Evolutionary conservation across 2,329 filamentous ascomycete genomes (phyloP), one percentile per base, ranked within the genome.

Genomic region (Neonectria sp.): DNA sequence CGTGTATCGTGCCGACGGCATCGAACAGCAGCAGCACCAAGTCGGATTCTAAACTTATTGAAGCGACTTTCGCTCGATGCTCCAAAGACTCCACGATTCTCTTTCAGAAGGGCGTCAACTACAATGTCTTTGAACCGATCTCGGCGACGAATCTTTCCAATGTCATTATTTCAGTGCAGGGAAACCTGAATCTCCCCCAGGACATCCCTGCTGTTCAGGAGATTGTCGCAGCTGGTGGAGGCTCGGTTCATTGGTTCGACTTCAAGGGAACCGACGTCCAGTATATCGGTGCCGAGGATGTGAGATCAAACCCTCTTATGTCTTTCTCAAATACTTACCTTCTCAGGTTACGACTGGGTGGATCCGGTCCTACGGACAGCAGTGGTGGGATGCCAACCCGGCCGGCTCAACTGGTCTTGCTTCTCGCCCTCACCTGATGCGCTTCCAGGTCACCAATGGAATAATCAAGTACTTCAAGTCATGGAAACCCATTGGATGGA

Each of bases 381-480:
- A 65, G 43, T 65, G 63, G 63, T 65, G 57, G 63, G 63, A 65
- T 52, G 57, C 63, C 52, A 65, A 65, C 45, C 63, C 63, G 13
- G 57, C 63, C 21, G 63, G 63, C 3, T 49, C 58, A 21, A 65
- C 63, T 8, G 63, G 63, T 2, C 63, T 65, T 43, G 57, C 56
- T 12, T 60, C 56, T 21, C 63, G 63, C 11, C 63, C 63, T 40
- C 63, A 60, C 15, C 17, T 65, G 55, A 65, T 65, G 45, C 57
- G 63, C 27, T 65, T 65, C 52, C 63, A 65, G 57, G 63, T 57
- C 13, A 60, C 63, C 33, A 65, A 65, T 15, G 63, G 63, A n/a
- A 52, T 52, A 9, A 60, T 65, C 63, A 65, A 60, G 52, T 52
- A 65, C 45, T 40, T 65, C 33, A 65, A 65, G 63, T 65, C 63